Evolutionary conservation across 345 rosid species (phyloP).

Genomic region (Salix dunnii): DNA sequence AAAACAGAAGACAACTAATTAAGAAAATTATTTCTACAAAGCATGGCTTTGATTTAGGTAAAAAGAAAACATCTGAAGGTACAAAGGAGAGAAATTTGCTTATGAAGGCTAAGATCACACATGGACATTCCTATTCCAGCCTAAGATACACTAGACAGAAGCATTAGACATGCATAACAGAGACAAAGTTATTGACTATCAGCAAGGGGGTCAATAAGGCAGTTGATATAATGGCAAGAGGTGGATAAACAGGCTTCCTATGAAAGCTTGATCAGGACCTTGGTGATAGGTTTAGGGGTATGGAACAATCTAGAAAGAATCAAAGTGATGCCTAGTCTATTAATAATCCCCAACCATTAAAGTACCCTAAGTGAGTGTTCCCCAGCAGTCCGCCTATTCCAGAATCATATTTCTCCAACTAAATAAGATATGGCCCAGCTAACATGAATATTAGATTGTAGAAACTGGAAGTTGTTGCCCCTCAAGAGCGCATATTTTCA

Average conservation of each 20-base stretch:
- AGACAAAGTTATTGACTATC: background rate
- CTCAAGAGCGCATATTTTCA: background rate
- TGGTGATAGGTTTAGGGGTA: background rate
- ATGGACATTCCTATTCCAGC: background rate
- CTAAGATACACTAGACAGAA: background rate
- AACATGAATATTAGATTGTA: background rate
- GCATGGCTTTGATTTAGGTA: background rate
- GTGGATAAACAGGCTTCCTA: background rate
- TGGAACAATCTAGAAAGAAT: background rate
- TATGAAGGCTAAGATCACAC: background rate
- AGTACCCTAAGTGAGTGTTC: background rate
- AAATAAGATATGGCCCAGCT: background rate
- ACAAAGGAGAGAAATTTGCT: background rate
- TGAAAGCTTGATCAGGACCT: background rate
- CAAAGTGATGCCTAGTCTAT: background rate
- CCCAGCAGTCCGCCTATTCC: background rate
- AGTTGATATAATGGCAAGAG: background rate
- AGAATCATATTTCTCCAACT: background rate
- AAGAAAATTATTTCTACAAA: background rate
- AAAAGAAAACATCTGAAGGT: background rate
- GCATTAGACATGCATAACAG: background rate
- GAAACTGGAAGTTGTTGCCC: background rate
- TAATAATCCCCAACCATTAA: background rate
- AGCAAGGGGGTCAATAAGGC: background rate
- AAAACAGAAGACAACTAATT: constrained; percentile 7